Conservation (phyloP, 495 filamentous ascomycete genomes). For the Penicillium verhagenii region DNA sequence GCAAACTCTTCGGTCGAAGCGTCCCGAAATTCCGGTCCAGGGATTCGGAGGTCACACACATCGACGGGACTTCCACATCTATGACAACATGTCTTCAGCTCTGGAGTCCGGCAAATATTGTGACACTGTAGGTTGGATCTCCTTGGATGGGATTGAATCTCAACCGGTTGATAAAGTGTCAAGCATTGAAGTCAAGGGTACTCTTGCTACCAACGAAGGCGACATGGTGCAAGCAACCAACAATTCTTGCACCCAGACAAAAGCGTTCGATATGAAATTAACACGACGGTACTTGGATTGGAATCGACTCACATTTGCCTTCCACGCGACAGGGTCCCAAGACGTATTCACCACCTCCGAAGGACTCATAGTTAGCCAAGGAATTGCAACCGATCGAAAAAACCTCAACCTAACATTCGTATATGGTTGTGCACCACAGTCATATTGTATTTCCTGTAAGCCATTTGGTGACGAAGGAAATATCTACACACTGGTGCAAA, state of each 20-base stretch:
- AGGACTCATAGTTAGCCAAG: neutral
- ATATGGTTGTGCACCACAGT: conserved; percentile 40
- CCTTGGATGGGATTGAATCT: conserved; percentile 35
- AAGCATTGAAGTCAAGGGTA: neutral
- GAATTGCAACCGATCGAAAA: conserved; percentile 1
- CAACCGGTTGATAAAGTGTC: neutral
- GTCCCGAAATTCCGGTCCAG: conserved; percentile 36
- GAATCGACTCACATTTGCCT: conserved; percentile 40
- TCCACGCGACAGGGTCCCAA: conserved; percentile 36
- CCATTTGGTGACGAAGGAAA: conserved; percentile 30
- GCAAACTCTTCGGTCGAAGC: conserved; percentile 28
- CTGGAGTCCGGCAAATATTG: conserved; percentile 41
- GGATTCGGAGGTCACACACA: conserved; percentile 44
- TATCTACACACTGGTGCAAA: conserved; percentile 31
- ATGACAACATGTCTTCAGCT: conserved; percentile 32
- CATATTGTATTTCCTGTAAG: conserved; percentile 38
- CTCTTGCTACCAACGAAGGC: conserved; percentile 1
- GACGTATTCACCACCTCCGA: conserved; percentile 9
- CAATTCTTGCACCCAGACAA: conserved; percentile 3
- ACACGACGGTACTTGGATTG: conserved; percentile 33
- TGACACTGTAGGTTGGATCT: conserved; percentile 45
- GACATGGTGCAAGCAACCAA: neutral
- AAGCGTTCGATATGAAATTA: conserved; percentile 7
- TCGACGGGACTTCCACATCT: conserved; percentile 36
- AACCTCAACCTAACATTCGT: conserved; percentile 22